Evolutionary conservation across 768 basidiomycete species (phyloP), one percentile per base, ranked within the genome.

Genomic region (Brasilioporus rufonigricans): DNA sequence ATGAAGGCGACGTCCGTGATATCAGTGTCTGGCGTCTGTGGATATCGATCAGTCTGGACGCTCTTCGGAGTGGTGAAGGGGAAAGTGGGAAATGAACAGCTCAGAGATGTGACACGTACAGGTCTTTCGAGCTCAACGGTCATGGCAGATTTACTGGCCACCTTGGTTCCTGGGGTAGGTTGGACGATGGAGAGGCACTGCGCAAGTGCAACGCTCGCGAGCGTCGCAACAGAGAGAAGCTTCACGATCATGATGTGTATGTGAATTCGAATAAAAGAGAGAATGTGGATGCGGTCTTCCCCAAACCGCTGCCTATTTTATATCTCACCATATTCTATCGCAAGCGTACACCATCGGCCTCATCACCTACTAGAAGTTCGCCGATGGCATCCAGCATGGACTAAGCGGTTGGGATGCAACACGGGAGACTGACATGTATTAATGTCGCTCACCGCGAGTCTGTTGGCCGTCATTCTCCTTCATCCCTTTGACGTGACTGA

Each of bases 91-190:
- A 5, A 27, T 23, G 14, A 18, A 24, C 29, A 11, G n/a, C 10
- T 12, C 5, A 10, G 23, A 41, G 4, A 21, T 21, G 23, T 29
- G n/a, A 23, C 3, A 65, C 78, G 14, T 52, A 81, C 80, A 4
- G 72, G 71, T 50, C 70, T 69, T 44, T 75, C 73, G 10, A 82
- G 57, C 51, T 76, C 65, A 1, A 82, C 67, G 10, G 57, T 65
- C 29, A 81, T 24, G 16, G 54, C 53, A 2, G 62, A 52, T 19
- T 77, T 77, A 23, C 71, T 65, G 1, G 32, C 13, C 9, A 83
- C 63, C 14, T 59, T 49, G 3, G 70, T 54, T 6, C 71, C 73
- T 3, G 66, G 48, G 1, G 52, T 19, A 2, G 82, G 82, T 4
- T 46, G 50, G 5, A 71, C 65, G 46, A 83, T 76, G 26, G 38